A percentile compares a stretch with the other conserved stretches of the same genome.
These are phyloP conservation scores for Aspergillus luchuensis DNA, from an alignment of 2,329 filamentous ascomycete genomes.

Conservation along the genomic window DNA sequence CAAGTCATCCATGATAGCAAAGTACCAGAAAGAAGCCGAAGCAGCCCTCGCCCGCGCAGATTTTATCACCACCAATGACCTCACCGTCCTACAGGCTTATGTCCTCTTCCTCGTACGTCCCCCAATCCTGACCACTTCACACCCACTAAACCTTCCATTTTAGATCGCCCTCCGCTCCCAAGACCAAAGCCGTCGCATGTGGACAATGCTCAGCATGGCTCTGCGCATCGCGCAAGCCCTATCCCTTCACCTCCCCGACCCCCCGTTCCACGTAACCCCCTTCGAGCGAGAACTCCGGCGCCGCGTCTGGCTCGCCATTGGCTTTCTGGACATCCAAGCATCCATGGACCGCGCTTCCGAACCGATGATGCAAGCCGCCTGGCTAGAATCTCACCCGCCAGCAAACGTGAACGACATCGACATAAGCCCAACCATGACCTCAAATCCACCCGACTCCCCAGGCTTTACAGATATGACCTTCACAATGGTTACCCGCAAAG, in stretches of 20 bases:
- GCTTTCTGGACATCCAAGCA: slow-evolving; percentile 33
- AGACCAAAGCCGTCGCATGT: slow-evolving; percentile 36
- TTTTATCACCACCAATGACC: slow-evolving; percentile 35
- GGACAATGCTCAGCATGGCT: slow-evolving; percentile 38
- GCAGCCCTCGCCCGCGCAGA: slow-evolving; percentile 28
- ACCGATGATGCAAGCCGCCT: slow-evolving; percentile 37
- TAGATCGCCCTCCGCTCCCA: slow-evolving; percentile 25
- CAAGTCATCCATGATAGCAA: slow-evolving; percentile 23
- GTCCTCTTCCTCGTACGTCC: slow-evolving; percentile 32
- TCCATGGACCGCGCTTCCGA: slow-evolving; percentile 35
- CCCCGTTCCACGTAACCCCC: slow-evolving; percentile 31
- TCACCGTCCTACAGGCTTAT: slow-evolving; percentile 37
- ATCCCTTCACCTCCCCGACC: slow-evolving; percentile 31
- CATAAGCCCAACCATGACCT: slow-evolving; percentile 28
- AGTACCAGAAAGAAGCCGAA: slow-evolving; percentile 29
- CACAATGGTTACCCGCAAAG: slow-evolving; percentile 25
- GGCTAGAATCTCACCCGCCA: slow-evolving; percentile 30
- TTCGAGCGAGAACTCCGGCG: slow-evolving; percentile 36
- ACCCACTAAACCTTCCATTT: not conserved
- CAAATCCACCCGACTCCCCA: slow-evolving; percentile 11
- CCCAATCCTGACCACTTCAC: not conserved
- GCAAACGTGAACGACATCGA: slow-evolving; percentile 35
- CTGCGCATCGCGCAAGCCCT: slow-evolving; percentile 35
- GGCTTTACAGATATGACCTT: slow-evolving; percentile 35
- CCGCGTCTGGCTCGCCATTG: slow-evolving; percentile 35